phyloP scores from a whole-genome alignment of 2,329 filamentous ascomycete species.

The Colletotrichum tamarilloi region DNA sequence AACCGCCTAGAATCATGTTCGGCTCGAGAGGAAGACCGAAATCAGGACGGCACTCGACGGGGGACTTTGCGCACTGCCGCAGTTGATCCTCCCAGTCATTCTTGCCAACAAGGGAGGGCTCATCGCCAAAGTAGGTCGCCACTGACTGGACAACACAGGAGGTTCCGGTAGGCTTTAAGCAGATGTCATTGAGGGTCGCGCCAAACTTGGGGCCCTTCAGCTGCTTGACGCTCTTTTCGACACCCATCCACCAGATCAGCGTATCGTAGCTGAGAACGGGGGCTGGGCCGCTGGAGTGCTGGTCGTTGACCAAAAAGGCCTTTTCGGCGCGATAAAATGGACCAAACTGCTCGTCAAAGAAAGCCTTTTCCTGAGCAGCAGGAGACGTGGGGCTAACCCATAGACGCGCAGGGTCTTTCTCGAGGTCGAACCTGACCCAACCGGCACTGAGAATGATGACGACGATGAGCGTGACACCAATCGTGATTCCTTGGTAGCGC shows the following conservation, averaged over 20 bases:
- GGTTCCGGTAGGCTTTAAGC: slow-evolving; percentile 91
- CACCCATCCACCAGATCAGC: slow-evolving; percentile 91
- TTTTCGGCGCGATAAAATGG: slow-evolving; percentile 97
- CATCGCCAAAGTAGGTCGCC: slow-evolving; percentile 85
- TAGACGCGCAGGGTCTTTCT: slow-evolving; percentile 87
- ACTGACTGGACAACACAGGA: slow-evolving; percentile 94
- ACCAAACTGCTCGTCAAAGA: slow-evolving; percentile 93
- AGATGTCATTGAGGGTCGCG: slow-evolving; percentile 83
- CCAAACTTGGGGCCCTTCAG: slow-evolving; percentile 77
- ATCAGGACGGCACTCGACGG: slow-evolving; percentile 85
- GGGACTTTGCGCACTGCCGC: slow-evolving; percentile 78
- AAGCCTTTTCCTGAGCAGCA: slow-evolving; percentile 91
- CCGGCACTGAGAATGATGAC: slow-evolving; percentile 86
- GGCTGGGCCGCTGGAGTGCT: slow-evolving; percentile 68
- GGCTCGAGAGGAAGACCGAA: slow-evolving; percentile 92
- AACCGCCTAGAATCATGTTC: slow-evolving; percentile 87
- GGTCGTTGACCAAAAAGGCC: slow-evolving; percentile 93
- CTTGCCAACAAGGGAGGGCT: slow-evolving; percentile 70
- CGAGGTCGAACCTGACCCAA: slow-evolving; percentile 89
- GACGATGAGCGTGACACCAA: slow-evolving; percentile 77
- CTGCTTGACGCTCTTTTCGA: slow-evolving; percentile 80
- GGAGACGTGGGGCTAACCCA: slow-evolving; percentile 97
- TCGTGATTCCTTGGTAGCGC: slow-evolving; percentile 86
- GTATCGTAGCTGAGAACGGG: slow-evolving; percentile 91
- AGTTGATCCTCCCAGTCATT: slow-evolving; percentile 79